These are phyloP conservation scores for Byssothecium circinans DNA, from an alignment of 2,329 filamentous ascomycete genomes.

Conservation along the genomic window DNA sequence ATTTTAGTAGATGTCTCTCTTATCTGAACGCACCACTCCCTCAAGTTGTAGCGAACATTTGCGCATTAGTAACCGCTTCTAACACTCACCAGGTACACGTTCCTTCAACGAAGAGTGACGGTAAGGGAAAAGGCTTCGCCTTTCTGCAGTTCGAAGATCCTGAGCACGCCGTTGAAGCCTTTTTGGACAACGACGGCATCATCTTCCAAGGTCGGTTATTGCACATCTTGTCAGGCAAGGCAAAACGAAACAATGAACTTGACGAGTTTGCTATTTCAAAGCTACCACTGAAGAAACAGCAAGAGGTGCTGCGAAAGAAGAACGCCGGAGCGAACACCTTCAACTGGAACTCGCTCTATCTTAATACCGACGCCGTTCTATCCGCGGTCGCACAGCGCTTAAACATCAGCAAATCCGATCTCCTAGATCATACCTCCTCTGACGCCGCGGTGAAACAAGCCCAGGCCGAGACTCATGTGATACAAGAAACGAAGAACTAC, in stretches of 20 bases:
- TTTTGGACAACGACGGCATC: slow-evolving; percentile 75
- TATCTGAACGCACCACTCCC: slow-evolving; percentile 66
- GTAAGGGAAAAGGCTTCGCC: slow-evolving; percentile 84
- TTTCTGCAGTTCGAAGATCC: slow-evolving; percentile 78
- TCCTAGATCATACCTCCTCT: slow-evolving; percentile 92
- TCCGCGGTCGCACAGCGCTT: slow-evolving; percentile 83
- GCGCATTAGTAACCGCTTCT: no score
- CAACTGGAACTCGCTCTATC: slow-evolving; percentile 99
- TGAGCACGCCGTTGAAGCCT: slow-evolving; percentile 75
- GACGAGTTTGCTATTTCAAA: slow-evolving; percentile 91
- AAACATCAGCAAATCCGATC: slow-evolving; percentile 84
- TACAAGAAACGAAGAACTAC: slow-evolving; percentile 93
- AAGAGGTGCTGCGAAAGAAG: slow-evolving; percentile 80
- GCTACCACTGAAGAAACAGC: slow-evolving; percentile 91
- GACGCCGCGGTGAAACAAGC: slow-evolving; percentile 96
- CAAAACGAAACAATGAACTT: slow-evolving; percentile 77
- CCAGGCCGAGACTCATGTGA: slow-evolving; percentile 91
- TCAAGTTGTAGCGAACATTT: no score
- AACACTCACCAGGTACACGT: slow-evolving; percentile 73
- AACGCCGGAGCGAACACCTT: slow-evolving; percentile 78
- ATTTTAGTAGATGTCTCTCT: slow-evolving; percentile 99
- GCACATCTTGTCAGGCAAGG: slow-evolving; percentile 82
- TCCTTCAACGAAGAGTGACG: slow-evolving; percentile 68
- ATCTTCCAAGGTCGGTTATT: slow-evolving; percentile 91
- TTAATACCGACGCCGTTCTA: slow-evolving; percentile 93